These are phyloP conservation scores for Dipodascus albidus DNA, from an alignment of 805 yeast species.

Conservation along the genomic window DNA sequence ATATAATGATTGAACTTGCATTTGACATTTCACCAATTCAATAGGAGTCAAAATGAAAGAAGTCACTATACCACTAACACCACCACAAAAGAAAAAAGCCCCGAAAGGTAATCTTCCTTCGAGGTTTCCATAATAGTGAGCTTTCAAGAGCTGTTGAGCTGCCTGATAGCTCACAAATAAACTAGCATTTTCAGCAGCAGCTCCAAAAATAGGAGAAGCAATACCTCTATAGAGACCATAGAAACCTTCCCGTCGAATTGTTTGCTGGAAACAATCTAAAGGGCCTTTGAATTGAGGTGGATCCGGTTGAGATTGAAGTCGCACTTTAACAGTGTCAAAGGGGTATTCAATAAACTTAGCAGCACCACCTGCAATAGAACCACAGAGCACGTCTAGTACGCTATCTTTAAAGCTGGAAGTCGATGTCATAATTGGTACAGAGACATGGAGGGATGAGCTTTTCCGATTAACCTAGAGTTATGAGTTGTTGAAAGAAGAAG, in stretches of 20 bases:
- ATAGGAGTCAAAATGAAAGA: slow-evolving; percentile 82
- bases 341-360: slow-evolving; percentile 88
- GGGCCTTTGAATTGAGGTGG: slow-evolving; percentile 47
- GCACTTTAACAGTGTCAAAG: slow-evolving; percentile 83
- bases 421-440: slow-evolving; percentile 1
- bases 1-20: slow-evolving; percentile 53
- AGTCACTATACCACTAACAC: slow-evolving; percentile 69
- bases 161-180: slow-evolving; percentile 40
- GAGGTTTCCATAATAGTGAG: slow-evolving; percentile 9
- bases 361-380: slow-evolving; percentile 55
- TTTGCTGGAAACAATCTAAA: slow-evolving; percentile 48
- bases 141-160: slow-evolving; percentile 3
- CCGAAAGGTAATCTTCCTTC: slow-evolving; percentile 27
- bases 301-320: slow-evolving; percentile 68
- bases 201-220: slow-evolving; percentile 75
- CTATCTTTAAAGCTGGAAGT: slow-evolving; percentile 7
- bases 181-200: slow-evolving; percentile 79
- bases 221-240: slow-evolving; percentile 72
- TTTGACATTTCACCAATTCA: slow-evolving; percentile 79
- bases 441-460: not conserved
- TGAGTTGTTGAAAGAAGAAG: too few relatives aligned
- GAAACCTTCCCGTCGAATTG: slow-evolving; percentile 59
- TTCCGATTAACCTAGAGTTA: too few relatives aligned
- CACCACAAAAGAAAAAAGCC: slow-evolving; percentile 57
- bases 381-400: slow-evolving; percentile 20